phyloP scores from a whole-genome alignment of 2,329 filamentous ascomycete species.

The Malbranchea cinnamomea region DNA sequence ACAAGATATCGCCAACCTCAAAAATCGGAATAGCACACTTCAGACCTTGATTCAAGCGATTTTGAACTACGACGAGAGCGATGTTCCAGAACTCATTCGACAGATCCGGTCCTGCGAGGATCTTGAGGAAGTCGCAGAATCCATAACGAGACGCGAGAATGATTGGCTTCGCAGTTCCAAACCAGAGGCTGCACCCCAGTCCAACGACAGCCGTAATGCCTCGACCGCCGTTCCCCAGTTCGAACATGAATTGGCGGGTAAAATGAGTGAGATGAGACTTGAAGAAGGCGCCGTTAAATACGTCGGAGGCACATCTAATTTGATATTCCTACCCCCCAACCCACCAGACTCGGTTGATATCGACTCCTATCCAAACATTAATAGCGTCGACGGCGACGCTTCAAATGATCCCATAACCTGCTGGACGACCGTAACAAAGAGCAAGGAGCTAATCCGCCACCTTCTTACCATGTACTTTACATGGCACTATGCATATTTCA shows the following conservation, averaged over 20 bases:
- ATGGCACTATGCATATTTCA: conserved; percentile 96
- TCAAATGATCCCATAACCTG: conserved; percentile 59
- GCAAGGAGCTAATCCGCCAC: conserved; percentile 65
- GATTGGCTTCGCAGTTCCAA: conserved; percentile 28
- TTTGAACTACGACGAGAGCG: conserved; percentile 76
- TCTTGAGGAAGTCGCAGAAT: conserved; percentile 48
- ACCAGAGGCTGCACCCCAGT: conserved; percentile 17
- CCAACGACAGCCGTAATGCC: conserved; percentile 23
- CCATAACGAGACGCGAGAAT: conserved; percentile 40
- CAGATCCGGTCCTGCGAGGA: conserved; percentile 78
- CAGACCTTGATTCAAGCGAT: conserved; percentile 90
- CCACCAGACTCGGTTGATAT: conserved; percentile 32
- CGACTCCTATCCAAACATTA: too few species aligned
- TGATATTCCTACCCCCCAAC: conserved; percentile 60
- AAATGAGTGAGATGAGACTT: conserved; percentile 80
- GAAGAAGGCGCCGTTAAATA: conserved; percentile 83
- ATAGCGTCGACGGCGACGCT: too few species aligned
- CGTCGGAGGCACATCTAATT: conserved; percentile 84
- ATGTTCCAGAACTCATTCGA: conserved; percentile 65
- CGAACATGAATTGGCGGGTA: conserved; percentile 74
- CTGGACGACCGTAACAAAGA: conserved; percentile 77
- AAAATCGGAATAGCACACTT: conserved; percentile 72
- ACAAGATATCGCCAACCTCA: conserved; percentile 77
- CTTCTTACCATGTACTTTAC: conserved; percentile 96
- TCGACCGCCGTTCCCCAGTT: conserved; percentile 31